phyloP scores from a whole-genome alignment of 371 early-diverging fungal genomes.

The Mucor sp. region DNA sequence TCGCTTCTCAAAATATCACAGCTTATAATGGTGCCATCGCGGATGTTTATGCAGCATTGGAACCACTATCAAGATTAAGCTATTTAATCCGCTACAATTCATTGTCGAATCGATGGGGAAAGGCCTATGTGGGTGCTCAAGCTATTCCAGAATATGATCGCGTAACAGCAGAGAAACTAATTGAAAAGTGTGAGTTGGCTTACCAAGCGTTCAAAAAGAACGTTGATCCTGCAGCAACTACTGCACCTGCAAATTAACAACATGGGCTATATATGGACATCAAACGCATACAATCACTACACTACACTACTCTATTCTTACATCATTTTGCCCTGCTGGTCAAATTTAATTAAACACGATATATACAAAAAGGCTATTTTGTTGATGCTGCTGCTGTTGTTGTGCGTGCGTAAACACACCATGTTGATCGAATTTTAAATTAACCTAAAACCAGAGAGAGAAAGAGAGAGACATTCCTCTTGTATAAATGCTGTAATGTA shows the following conservation, averaged over 20 bases:
- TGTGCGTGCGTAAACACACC: neutral
- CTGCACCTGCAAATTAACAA: neutral
- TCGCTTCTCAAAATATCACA: conserved; percentile 63
- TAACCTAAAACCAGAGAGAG: neutral
- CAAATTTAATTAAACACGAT: neutral
- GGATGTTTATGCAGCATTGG: conserved; percentile 53
- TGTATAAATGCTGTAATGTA: neutral
- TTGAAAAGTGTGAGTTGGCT: conserved; percentile 35
- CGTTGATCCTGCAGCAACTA: neutral
- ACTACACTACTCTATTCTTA: no score
- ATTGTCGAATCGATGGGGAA: conserved; percentile 41
- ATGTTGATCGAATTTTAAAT: neutral
- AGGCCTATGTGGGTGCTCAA: conserved; percentile 37
- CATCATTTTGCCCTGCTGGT: neutral
- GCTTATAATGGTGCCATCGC: conserved; percentile 57
- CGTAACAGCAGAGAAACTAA: conserved; percentile 27
- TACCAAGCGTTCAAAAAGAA: conserved; percentile 38
- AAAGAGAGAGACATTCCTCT: neutral
- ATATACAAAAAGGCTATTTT: neutral
- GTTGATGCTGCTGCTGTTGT: neutral
- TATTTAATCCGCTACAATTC: conserved; percentile 51
- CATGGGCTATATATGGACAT: no score
- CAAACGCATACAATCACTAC: neutral
- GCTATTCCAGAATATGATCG: conserved; percentile 33
- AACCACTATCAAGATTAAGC: conserved; percentile 42